Conservation (phyloP, 192 early-diverging fungal species). For the Gigaspora rosea region DNA sequence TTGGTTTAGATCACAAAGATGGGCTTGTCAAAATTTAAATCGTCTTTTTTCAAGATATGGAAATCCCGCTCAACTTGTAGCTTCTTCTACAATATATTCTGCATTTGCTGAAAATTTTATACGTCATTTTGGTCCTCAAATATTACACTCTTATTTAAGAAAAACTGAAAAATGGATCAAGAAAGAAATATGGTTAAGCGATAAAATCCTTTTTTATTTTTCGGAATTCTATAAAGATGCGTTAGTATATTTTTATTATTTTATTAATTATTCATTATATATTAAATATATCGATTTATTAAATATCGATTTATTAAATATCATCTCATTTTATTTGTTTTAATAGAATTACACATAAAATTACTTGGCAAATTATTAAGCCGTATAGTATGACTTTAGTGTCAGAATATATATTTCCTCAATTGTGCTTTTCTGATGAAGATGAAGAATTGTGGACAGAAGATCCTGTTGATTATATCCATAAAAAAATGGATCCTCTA, state of each 20-base stretch:
- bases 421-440: slow-evolving; percentile 81
- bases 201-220: slow-evolving; percentile 68
- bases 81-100: slow-evolving; percentile 48
- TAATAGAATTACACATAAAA: slow-evolving; percentile 78
- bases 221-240: slow-evolving; percentile 78
- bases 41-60: slow-evolving; percentile 74
- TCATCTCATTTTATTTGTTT: neutral
- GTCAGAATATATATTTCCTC: slow-evolving; percentile 90
- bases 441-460: slow-evolving; percentile 92
- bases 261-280: neutral
- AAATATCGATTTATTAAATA: neutral
- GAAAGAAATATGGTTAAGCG: slow-evolving; percentile 71
- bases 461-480: slow-evolving; percentile 91
- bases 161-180: slow-evolving; percentile 79
- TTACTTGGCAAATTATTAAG: slow-evolving; percentile 89
- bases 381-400: slow-evolving; percentile 80
- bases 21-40: slow-evolving; percentile 90
- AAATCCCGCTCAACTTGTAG: slow-evolving; percentile 66
- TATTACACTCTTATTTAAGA: slow-evolving; percentile 80
- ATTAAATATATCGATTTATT: neutral
- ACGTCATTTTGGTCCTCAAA: slow-evolving; percentile 88
- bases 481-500: slow-evolving; percentile 68
- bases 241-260: slow-evolving; percentile 36
- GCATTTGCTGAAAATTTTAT: slow-evolving; percentile 83
- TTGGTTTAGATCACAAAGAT: slow-evolving; percentile 94